Conservation (phyloP, 225 moss, liverwort and hornwort species). For the Antitrichia curtipendula region DNA sequence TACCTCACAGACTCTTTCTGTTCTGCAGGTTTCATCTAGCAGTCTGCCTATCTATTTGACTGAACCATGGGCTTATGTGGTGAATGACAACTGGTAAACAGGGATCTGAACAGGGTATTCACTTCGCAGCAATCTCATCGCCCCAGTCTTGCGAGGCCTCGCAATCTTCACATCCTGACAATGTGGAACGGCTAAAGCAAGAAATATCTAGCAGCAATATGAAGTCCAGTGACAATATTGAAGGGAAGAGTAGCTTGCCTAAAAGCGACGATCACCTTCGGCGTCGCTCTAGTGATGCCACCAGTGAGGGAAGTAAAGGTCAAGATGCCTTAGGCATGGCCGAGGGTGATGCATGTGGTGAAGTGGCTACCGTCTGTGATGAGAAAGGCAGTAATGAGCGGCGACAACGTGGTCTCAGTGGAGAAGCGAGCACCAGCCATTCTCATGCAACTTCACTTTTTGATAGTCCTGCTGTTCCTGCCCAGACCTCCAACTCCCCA, state of each 20-base stretch:
- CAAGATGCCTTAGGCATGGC: conserved; percentile 1
- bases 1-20: background rate
- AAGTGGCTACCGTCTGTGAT: conserved; percentile 21
- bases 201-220: conserved; percentile 3
- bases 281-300: conserved; percentile 7
- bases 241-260: conserved; percentile 7
- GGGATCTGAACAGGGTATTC: conserved; percentile 24
- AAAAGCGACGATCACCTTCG: background rate
- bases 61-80: conserved; percentile 27
- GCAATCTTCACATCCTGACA: conserved; percentile 19
- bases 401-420: conserved; percentile 41
- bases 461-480: conserved; percentile 30
- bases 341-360: conserved; percentile 17
- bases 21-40: conserved; percentile 18
- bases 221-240: conserved; percentile 1
- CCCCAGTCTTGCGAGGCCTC: conserved; percentile 11
- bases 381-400: conserved; percentile 44
- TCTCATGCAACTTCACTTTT: conserved; percentile 24
- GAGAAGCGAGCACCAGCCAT: conserved; percentile 56
- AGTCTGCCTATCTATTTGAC: conserved; percentile 22
- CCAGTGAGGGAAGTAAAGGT: conserved; percentile 20
- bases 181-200: background rate
- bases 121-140: conserved; percentile 18
- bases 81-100: conserved; percentile 37
- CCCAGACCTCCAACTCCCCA: conserved; percentile 13